phyloP scores from a whole-genome alignment of 2,329 filamentous ascomycete species.

The Nemania diffusa region DNA sequence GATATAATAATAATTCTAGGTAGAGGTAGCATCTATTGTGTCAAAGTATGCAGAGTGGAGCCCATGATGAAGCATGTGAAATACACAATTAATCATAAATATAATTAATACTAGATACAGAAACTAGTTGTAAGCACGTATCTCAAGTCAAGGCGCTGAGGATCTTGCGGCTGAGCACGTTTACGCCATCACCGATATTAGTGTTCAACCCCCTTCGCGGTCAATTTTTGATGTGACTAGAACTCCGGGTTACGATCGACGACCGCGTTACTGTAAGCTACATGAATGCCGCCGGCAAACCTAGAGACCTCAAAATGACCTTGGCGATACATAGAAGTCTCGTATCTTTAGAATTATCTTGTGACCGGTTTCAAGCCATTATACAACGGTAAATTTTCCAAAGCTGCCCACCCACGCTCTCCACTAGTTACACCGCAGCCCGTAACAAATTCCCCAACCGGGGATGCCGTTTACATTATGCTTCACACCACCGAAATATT shows the following conservation, averaged over 20 bases:
- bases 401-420: background rate
- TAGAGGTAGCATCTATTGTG: background rate
- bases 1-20: conserved; percentile 8
- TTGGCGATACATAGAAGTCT: background rate
- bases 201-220: background rate
- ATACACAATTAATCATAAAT: background rate
- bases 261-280: background rate
- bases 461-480: background rate
- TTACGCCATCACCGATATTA: background rate
- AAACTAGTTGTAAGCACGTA: background rate
- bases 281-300: background rate
- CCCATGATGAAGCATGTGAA: conserved; percentile 4
- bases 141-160: background rate
- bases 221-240: background rate
- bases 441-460: background rate
- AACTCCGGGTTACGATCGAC: background rate
- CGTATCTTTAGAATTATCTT: background rate
- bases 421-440: conserved; percentile 17
- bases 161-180: background rate
- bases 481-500: background rate
- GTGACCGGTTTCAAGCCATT: background rate
- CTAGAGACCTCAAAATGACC: no score
- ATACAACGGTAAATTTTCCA: background rate
- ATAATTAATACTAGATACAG: background rate
- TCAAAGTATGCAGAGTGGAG: background rate